phyloP scores from a whole-genome alignment of 2,329 filamentous ascomycete genomes.

The Septoria linicola region DNA sequence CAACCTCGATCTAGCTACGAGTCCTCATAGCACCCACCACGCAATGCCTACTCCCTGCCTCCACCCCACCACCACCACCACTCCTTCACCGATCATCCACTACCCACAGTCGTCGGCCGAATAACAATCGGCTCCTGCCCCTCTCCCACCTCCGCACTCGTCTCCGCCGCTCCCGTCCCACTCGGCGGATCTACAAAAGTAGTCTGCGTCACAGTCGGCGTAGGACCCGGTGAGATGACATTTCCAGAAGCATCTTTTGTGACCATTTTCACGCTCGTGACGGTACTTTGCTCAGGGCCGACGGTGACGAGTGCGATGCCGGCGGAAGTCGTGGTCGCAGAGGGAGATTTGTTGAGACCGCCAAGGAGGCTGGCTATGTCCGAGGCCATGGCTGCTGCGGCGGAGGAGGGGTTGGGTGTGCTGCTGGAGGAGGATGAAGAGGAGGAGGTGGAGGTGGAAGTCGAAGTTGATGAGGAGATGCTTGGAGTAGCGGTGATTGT shows the following conservation, averaged over 20 bases:
- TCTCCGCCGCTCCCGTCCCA: not conserved
- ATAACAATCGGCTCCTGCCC: conserved; percentile 10
- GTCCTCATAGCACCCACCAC: too few relatives aligned
- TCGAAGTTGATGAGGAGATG: conserved; percentile 9
- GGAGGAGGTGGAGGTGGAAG: conserved; percentile 11
- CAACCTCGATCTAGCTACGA: too few relatives aligned
- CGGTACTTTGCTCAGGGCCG: conserved; percentile 21
- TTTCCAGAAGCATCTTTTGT: conserved; percentile 23
- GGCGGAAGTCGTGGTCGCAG: conserved; percentile 10
- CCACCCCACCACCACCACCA: too few relatives aligned
- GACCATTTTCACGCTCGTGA: conserved; percentile 25
- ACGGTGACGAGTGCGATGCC: conserved; percentile 18
- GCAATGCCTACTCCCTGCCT: too few relatives aligned
- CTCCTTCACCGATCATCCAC: too few relatives aligned
- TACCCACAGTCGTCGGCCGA: not conserved
- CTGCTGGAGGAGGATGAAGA: conserved; percentile 12
- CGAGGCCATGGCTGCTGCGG: conserved; percentile 22
- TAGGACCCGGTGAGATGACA: conserved; percentile 5
- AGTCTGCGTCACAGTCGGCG: conserved; percentile 14
- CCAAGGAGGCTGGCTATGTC: conserved; percentile 25
- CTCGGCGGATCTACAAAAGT: conserved; percentile 13
- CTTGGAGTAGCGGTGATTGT: conserved; percentile 15
- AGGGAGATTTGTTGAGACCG: conserved; percentile 11
- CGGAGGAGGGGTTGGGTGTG: conserved; percentile 9
- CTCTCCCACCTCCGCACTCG: not conserved